These are phyloP conservation scores for Cryptosporidium tyzzeri DNA, from an alignment of 169 alveolate genomes.

Conservation along the genomic window DNA sequence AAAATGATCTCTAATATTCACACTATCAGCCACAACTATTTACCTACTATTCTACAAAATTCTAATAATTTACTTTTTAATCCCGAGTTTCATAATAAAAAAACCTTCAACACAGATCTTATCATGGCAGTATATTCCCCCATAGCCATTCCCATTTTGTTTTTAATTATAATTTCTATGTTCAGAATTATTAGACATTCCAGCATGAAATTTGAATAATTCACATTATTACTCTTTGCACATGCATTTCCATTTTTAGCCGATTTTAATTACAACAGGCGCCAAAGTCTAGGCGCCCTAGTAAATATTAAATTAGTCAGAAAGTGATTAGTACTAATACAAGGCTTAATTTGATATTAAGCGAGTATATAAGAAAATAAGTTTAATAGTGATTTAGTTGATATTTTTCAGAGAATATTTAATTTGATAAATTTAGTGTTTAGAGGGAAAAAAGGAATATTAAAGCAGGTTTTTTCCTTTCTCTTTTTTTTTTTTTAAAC, in stretches of 20 bases:
- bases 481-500: no score
- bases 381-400: neutral
- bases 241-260: neutral
- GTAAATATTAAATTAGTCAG: neutral
- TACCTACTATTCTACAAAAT: neutral
- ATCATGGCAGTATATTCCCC: constrained; percentile 22
- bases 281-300: neutral
- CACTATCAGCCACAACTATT: neutral
- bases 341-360: neutral
- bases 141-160: neutral
- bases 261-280: neutral
- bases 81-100: constrained; percentile 17
- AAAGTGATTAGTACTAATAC: neutral
- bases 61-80: constrained; percentile 43
- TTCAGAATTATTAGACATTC: constrained; percentile 28
- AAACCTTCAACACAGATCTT: constrained; percentile 32
- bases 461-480: neutral
- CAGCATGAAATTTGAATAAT: constrained; percentile 8
- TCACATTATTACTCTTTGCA: neutral
- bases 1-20: neutral
- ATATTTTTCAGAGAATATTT: neutral
- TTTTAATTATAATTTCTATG: constrained; percentile 14
- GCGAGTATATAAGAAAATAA: neutral
- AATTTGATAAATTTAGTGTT: neutral
- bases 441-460: neutral